Percentiles rank a stretch among this genome's conserved stretches.
These are phyloP conservation scores for Coniella lustricola DNA, from an alignment of 2,329 filamentous ascomycete genomes.

Conservation along the genomic window DNA sequence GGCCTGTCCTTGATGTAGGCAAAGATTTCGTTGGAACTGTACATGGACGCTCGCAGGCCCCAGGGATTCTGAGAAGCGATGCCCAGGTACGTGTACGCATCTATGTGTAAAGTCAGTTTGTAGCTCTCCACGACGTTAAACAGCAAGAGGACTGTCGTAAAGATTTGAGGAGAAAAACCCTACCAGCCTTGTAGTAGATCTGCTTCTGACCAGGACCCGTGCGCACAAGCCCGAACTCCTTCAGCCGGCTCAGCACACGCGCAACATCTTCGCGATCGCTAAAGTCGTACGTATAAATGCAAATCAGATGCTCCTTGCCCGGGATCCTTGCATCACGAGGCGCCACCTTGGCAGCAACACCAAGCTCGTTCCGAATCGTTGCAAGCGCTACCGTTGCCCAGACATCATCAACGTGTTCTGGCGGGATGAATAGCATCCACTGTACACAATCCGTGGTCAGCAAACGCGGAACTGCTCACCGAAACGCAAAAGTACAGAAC, in stretches of 20 bases:
- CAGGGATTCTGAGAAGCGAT: constrained; percentile 55
- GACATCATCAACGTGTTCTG: constrained; percentile 47
- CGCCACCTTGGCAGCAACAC: constrained; percentile 66
- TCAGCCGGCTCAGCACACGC: constrained; percentile 57
- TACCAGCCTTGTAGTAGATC: constrained; percentile 75
- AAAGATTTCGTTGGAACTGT: constrained; percentile 39
- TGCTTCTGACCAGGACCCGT: constrained; percentile 28
- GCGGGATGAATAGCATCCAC: constrained; percentile 68
- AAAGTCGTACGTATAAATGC: constrained; percentile 74
- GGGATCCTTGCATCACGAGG: constrained; percentile 41
- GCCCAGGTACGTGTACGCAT: constrained; percentile 62
- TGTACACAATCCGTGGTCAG: constrained; percentile 28
- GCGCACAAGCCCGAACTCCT: constrained; percentile 53
- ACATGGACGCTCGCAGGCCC: constrained; percentile 53
- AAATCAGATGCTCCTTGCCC: constrained; percentile 53
- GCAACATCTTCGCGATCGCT: constrained; percentile 59
- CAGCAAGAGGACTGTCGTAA: too few species aligned
- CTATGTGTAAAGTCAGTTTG: too few species aligned
- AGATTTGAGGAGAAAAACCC: constrained; percentile 24
- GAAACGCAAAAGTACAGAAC: too few species aligned
- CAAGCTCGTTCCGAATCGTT: constrained; percentile 62
- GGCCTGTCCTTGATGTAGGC: constrained; percentile 16
- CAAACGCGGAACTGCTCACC: too few species aligned
- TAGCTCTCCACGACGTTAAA: too few species aligned
- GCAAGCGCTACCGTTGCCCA: constrained; percentile 63